phyloP scores from a whole-genome alignment of 108 stramenopile genomes.

The Stephanodiscus minutulus region DNA sequence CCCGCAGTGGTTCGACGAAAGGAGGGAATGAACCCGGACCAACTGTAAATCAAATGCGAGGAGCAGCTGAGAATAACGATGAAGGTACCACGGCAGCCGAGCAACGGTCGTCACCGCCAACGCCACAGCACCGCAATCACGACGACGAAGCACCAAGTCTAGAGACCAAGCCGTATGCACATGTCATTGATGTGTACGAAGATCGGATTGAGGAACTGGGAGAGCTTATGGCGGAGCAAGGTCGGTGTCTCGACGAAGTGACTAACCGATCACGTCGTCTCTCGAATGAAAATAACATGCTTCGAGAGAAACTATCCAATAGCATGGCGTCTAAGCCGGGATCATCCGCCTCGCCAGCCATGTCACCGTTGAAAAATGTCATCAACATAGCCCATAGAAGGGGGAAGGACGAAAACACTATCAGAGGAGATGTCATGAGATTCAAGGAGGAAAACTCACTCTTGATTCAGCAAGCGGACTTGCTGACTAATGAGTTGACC shows the following conservation, averaged over 20 bases:
- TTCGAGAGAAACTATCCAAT: constrained; percentile 30
- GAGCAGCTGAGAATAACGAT: background rate
- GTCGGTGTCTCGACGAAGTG: constrained; percentile 36
- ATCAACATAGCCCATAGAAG: constrained; percentile 8
- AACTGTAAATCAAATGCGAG: background rate
- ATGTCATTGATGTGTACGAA: constrained; percentile 15
- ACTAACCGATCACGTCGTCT: constrained; percentile 24
- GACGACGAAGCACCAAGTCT: background rate
- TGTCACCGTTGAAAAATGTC: constrained; percentile 18
- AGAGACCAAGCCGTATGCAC: background rate
- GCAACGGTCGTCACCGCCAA: background rate
- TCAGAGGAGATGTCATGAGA: constrained; percentile 5
- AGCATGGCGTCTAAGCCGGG: constrained; percentile 13
- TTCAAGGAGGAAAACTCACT: constrained; percentile 36
- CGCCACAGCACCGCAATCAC: background rate
- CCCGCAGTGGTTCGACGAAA: background rate
- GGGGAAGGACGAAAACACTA: background rate
- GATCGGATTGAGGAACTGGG: constrained; percentile 35
- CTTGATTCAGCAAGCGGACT: constrained; percentile 33
- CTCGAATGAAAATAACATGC: constrained; percentile 30
- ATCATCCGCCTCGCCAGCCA: background rate
- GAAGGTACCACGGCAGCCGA: background rate
- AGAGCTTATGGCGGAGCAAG: constrained; percentile 36
- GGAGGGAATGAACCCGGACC: background rate
- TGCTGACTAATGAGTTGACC: constrained; percentile 34